Base-by-base conservation (phyloP, 176 grass and related monocot species). In the Eleusine coracana region DNA sequence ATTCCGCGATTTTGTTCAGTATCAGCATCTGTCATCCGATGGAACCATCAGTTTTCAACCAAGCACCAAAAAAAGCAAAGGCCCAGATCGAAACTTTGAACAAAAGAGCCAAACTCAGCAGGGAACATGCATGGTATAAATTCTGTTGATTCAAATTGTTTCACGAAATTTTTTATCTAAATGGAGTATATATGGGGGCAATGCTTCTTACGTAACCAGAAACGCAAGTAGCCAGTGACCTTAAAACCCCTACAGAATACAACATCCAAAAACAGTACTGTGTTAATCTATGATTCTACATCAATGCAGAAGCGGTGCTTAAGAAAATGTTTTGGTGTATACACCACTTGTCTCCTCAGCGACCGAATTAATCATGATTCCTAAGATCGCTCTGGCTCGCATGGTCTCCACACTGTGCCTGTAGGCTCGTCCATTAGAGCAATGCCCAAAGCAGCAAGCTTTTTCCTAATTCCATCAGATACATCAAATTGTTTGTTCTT, bases 381-480 rank as follows among this genome's bases (percentile, higher is more conserved):
- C 73, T 73, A 58, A 6, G 60, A 56, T 37, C 28, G 21, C 45
- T 85, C 88, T 6, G 87, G 89, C 54, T 96, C 93, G 39, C 90
- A 93, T 41, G 91, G 96, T 64, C 89, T 83, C 93, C 96, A 99
- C 7, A 92, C 21, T 10, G 93, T 96, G 29, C 91, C 93, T 5
- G 60, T 69, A n/a, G 89, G 85, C 63, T 99, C 96, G 10, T 99
- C 93, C 96, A 96, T 96, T 29, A 96, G 66, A 11, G 93, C 85
- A 16, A 96, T 92, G 68, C 96, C 96, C 70, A 82, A 31, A 23
- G 74, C 60, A 29, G 66, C 89, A 31, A 99, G 91, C 20, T 90
- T 68, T 69, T 80, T 87, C 44, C 88, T 83, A 44, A 90, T 90
- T 27, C 71, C 70, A n/a, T 90, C 88, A 5, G 84, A 87, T 42